Conservation (phyloP, 768 basidiomycete genomes). For the Panaeolus papilionaceus region DNA sequence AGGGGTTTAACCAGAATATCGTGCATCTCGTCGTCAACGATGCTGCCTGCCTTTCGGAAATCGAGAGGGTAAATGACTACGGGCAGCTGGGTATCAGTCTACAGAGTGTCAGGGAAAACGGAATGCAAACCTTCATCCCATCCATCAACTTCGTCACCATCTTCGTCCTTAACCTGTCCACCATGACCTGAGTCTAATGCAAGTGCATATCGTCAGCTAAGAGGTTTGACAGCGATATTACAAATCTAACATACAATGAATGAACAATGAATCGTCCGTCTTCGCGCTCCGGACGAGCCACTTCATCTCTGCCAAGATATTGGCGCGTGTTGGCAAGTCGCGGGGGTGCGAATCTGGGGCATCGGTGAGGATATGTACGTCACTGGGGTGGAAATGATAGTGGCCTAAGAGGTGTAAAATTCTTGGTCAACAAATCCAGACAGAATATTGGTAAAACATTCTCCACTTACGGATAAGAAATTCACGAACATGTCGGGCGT, state of each 20-base stretch:
- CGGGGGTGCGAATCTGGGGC: conserved; percentile 49
- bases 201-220: not conserved
- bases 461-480: conserved; percentile 64
- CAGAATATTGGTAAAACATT: not conserved
- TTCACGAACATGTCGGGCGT: conserved; percentile 69
- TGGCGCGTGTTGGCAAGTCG: conserved; percentile 49
- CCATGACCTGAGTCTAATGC: conserved; percentile 88
- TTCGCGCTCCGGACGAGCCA: conserved; percentile 74
- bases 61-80: conserved; percentile 90
- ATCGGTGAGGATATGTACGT: conserved; percentile 77
- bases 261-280: conserved; percentile 76
- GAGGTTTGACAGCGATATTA: not conserved
- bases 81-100: not conserved
- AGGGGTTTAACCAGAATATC: conserved; percentile 55
- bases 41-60: conserved; percentile 75
- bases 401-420: conserved; percentile 31
- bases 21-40: conserved; percentile 72
- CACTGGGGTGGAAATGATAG: conserved; percentile 60
- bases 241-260: conserved; percentile 60
- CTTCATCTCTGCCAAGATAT: conserved; percentile 55
- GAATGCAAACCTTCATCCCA: conserved; percentile 68
- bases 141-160: conserved; percentile 84
- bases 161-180: conserved; percentile 81
- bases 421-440: not conserved
- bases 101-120: not conserved